Percentiles rank a stretch among this genome's conserved stretches.
phyloP scores from a whole-genome alignment of 2,329 filamentous ascomycete species.

The Leptographium flavum region DNA sequence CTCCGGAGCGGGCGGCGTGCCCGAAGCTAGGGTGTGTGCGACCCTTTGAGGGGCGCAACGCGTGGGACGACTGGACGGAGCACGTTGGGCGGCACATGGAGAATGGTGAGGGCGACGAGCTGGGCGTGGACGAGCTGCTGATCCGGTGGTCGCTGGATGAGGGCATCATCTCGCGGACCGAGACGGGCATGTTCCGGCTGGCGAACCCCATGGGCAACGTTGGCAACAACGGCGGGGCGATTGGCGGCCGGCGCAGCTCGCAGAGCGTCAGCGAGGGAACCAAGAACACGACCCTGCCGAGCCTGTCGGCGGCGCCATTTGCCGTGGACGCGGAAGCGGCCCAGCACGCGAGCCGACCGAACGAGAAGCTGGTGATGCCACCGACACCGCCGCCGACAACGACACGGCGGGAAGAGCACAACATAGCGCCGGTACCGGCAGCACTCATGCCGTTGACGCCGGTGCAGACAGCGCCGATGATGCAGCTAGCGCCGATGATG shows the following conservation, averaged over 20 bases:
- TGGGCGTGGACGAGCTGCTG: conserved; percentile 43
- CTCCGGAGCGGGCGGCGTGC: conserved; percentile 59
- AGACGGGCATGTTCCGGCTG: conserved; percentile 42
- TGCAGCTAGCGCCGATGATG: too few relatives aligned
- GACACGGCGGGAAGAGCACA: neutral
- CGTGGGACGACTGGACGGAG: conserved; percentile 87
- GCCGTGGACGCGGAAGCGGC: neutral
- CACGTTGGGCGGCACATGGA: conserved; percentile 87
- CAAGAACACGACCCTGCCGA: neutral
- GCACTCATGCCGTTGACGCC: neutral
- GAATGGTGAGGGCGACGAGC: conserved; percentile 43
- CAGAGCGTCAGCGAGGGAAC: neutral
- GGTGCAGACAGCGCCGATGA: neutral
- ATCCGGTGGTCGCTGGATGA: conserved; percentile 50
- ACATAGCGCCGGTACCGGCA: neutral
- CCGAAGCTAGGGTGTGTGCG: conserved; percentile 56
- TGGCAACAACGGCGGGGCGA: conserved; percentile 9
- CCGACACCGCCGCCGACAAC: conserved; percentile 4
- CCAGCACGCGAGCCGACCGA: neutral
- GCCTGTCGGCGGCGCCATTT: neutral
- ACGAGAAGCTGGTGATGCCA: conserved; percentile 3
- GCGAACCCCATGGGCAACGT: conserved; percentile 25
- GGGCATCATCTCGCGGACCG: conserved; percentile 44
- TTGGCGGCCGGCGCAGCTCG: neutral
- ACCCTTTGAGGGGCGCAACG: conserved; percentile 54